Conservation (phyloP, 371 early-diverging fungal genomes). For the Thermomucor indicae-seudaticae region DNA sequence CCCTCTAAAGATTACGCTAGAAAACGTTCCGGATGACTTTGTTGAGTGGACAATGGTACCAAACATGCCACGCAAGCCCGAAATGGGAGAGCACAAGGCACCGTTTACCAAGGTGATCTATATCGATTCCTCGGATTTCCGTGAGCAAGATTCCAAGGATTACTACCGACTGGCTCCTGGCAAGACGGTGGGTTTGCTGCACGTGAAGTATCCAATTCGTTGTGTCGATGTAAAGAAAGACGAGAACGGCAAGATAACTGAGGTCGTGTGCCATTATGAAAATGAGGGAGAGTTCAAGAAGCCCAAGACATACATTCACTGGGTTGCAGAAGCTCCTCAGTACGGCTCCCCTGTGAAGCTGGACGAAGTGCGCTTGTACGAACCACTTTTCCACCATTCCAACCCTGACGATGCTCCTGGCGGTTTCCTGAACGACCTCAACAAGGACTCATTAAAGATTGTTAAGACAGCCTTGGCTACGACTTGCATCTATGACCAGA, state of each 20-base stretch:
- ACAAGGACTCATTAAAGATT: slow-evolving; percentile 73
- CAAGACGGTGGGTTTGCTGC: slow-evolving; percentile 92
- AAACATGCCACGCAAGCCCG: slow-evolving; percentile 84
- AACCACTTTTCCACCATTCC: slow-evolving; percentile 84
- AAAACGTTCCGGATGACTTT: slow-evolving; percentile 81
- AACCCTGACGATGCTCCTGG: slow-evolving; percentile 89
- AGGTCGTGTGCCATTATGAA: slow-evolving; percentile 78
- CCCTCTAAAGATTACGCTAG: slow-evolving; percentile 86
- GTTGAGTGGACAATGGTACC: slow-evolving; percentile 72
- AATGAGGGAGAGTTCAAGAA: slow-evolving; percentile 65
- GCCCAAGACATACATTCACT: slow-evolving; percentile 98
- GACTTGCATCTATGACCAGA: slow-evolving; percentile 72
- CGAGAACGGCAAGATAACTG: slow-evolving; percentile 68
- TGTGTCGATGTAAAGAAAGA: slow-evolving; percentile 78
- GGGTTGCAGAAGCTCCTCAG: slow-evolving; percentile 87
- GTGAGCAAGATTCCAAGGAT: slow-evolving; percentile 85
- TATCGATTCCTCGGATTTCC: slow-evolving; percentile 96
- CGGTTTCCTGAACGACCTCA: slow-evolving; percentile 93
- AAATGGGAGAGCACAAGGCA: slow-evolving; percentile 79
- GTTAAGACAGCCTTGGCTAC: slow-evolving; percentile 79
- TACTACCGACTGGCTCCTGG: slow-evolving; percentile 93
- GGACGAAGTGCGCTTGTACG: slow-evolving; percentile 84
- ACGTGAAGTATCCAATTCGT: slow-evolving; percentile 80
- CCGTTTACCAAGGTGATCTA: slow-evolving; percentile 88
- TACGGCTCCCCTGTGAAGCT: slow-evolving; percentile 80